Conservation (phyloP, 164 flowering plant genomes). For the Kingdonia uniflora region DNA sequence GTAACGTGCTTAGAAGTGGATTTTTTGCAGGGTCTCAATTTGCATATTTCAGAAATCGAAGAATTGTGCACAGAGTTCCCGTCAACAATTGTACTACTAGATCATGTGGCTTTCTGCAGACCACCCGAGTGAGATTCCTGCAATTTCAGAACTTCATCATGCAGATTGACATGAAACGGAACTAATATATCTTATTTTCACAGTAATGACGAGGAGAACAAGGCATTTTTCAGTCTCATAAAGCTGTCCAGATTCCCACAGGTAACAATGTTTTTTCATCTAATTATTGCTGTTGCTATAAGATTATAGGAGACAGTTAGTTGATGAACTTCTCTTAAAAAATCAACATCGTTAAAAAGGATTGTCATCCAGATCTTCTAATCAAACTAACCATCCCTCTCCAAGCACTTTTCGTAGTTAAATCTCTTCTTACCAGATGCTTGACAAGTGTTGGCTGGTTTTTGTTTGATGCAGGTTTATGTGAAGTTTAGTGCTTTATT, state of each 20-base stretch:
- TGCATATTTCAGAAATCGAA: constrained; percentile 72
- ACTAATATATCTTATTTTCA: constrained; percentile 10
- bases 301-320: no score
- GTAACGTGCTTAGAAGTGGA: no score
- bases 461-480: constrained; percentile 48
- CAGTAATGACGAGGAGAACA: constrained; percentile 58
- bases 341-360: no score
- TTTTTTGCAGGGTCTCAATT: constrained; percentile 66
- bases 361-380: no score
- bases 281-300: no score
- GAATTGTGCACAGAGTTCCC: constrained; percentile 77
- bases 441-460: constrained; percentile 1
- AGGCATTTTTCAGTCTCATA: constrained; percentile 44
- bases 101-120: constrained; percentile 89
- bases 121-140: constrained; percentile 53
- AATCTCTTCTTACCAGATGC: background rate
- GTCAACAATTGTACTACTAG: constrained; percentile 64
- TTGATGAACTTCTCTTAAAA: no score
- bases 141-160: background rate
- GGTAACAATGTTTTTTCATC: constrained; percentile 29
- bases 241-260: constrained; percentile 73
- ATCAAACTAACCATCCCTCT: background rate
- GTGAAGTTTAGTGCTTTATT: constrained; percentile 88
- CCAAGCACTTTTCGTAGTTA: no score
- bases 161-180: background rate